Evolutionary conservation across 176 grass and related monocot species (phyloP).

Genomic region (Phyllostachys edulis): DNA sequence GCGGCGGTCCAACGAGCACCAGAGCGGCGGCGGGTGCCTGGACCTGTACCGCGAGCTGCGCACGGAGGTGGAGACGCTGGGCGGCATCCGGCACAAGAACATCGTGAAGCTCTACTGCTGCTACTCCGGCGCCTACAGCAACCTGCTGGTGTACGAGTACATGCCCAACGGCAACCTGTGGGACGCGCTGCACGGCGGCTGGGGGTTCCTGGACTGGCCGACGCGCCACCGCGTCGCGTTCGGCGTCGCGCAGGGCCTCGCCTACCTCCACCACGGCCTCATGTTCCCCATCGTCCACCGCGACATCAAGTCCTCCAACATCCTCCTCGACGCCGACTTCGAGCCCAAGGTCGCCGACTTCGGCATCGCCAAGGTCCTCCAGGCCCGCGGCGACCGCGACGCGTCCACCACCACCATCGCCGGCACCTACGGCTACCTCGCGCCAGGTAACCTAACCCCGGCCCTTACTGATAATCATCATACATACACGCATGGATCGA

Average conservation of each 20-base stretch:
- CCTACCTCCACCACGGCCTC: constrained; percentile 89
- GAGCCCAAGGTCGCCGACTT: constrained; percentile 77
- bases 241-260: constrained; percentile 83
- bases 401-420: constrained; percentile 69
- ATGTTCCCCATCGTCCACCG: constrained; percentile 82
- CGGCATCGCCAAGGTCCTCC: constrained; percentile 45
- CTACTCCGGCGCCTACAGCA: constrained; percentile 74
- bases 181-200: constrained; percentile 76
- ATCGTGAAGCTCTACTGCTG: constrained; percentile 98
- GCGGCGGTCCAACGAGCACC: not conserved
- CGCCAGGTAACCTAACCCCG: constrained; percentile 48
- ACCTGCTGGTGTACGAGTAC: constrained; percentile 95
- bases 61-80: constrained; percentile 94
- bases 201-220: constrained; percentile 75
- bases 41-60: constrained; percentile 68
- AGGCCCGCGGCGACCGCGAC: constrained; percentile 42
- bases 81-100: constrained; percentile 99
- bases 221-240: constrained; percentile 71
- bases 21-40: not conserved
- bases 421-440: constrained; percentile 88
- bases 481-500: not conserved
- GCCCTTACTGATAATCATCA: not conserved
- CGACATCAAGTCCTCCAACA: constrained; percentile 92
- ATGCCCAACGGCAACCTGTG: constrained; percentile 96
- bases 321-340: constrained; percentile 87